Evolutionary conservation across 805 yeast species (phyloP), one percentile per base, ranked within the genome.

Genomic region (Candida awuae): DNA sequence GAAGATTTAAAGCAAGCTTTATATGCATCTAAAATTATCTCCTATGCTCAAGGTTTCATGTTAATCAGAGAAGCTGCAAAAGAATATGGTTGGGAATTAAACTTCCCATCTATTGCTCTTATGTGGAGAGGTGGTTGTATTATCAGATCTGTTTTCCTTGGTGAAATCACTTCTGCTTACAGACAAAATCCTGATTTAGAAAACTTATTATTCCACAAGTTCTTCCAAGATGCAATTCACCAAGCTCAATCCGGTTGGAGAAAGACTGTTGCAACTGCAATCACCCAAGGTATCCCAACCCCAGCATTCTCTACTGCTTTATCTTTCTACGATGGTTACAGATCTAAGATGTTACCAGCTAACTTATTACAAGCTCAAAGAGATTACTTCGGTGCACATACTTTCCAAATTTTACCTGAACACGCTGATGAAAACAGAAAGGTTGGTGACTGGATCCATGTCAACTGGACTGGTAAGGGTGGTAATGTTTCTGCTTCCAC

Each of bases 61-160:
- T 77, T 90, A 65, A 87, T 90, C 71, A 85, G 94, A 67, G 96
- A 90, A 70, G 97, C 97, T 55, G 97, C 95, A 53, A 81, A 77
- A 69, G 95, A 86, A 66, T 90, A 86, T 77, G 80, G 80, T 61
- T 90, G 98, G 98, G 80, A 84, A 68, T 76, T 90, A 65, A 92
- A 90, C 82, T 84, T 85, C 80, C 95, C 97, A 56, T 92, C 95
- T 45, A 92, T 92, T 58, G 97, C 97, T 55, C 77, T 92, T 59
- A 90, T 90, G 97, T 90, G 98, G 98, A 82, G 98, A 78, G 98
- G 98, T 73, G 98, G 98, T 58, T 90, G 98, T 77, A 90, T 90
- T 68, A 90, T 90, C 71, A 85, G 97, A 77, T 90, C 98, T 43
- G 97, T 90, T 51, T 90, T 90, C 84, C 75, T 90, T 62, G 97